Evolutionary conservation across 2,329 filamentous ascomycete species (phyloP), one percentile per base, ranked within the genome.

Genomic region (Alternaria angustiovoidea): DNA sequence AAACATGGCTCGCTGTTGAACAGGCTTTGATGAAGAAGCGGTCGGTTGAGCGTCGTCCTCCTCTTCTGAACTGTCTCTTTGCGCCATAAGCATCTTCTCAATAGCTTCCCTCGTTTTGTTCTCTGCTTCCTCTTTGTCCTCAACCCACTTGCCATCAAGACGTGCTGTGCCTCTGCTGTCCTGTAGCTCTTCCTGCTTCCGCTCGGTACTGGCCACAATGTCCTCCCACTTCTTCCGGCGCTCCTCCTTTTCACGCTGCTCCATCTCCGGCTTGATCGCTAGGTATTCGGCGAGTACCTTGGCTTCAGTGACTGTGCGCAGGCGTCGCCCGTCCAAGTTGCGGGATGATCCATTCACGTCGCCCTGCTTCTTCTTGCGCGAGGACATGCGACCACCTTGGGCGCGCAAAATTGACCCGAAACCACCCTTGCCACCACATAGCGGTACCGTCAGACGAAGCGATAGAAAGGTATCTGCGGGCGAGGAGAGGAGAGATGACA

Each of bases 321-420:
- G 79, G 57, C 95, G 87, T 22, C 95, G 89, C 0, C 95, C 95
- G 72, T 98, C 95, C 2, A 99, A 85, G 68, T 98, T 99, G 65
- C 95, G 89, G 75, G 92, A 97, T 2, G 94, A 97, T 24, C 89
- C 94, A 73, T 96, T 94, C 63, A 93, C 89, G 38, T 96, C 93
- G 54, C 88, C 89, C 57, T 90, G 90, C 73, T 90, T 90, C 84
- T 94, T 95, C 83, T 96, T 96, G 69, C 89, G 88, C n/a, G 92
- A 94, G 2, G 93, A 96, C 95, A 99, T 99, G 81, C 96, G 94
- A 41, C 96, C 95, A 75, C 96, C 95, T 3, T 95, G 95, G 0
- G 96, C 95, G 75, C 96, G 92, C 38, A 99, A 88, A 79, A 99
- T 96, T 2, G 94, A 98, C 54, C 95, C 95, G 77, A 99, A 99